These are phyloP conservation scores for Cnidoscolus chayamansa DNA, from an alignment of 441 rosid genomes.

Conservation along the genomic window DNA sequence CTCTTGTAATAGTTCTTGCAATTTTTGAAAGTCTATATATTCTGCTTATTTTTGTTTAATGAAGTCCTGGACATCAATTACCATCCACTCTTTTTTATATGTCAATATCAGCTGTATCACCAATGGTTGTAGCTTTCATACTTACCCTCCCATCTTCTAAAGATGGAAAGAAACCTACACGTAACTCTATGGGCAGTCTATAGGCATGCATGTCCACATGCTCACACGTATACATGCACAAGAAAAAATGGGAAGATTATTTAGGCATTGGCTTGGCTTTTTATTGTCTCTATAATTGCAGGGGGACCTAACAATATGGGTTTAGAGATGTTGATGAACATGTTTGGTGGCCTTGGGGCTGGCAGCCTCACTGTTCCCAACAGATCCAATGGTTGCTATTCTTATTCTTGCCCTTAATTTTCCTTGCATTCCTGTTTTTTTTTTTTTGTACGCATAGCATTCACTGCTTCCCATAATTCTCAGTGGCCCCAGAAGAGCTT, in stretches of 20 bases:
- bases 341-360: conserved; percentile 68
- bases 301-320: conserved; percentile 43
- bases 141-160: not conserved
- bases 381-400: conserved; percentile 45
- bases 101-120: not conserved
- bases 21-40: too few relatives aligned
- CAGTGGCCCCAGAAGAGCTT: conserved; percentile 80
- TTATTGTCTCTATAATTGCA: conserved; percentile 24
- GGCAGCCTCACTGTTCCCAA: conserved; percentile 49
- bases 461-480: not conserved
- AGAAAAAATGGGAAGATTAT: not conserved
- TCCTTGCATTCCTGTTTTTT: not conserved
- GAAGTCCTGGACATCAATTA: not conserved
- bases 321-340: conserved; percentile 55
- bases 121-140: not conserved
- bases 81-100: not conserved
- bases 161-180: not conserved
- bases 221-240: not conserved
- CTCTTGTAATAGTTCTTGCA: too few relatives aligned
- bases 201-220: too few relatives aligned
- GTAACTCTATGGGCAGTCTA: too few relatives aligned
- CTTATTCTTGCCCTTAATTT: not conserved
- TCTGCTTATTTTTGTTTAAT: not conserved
- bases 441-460: not conserved
- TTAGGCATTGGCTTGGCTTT: not conserved